These are phyloP conservation scores for Fusarium multiceps DNA, from an alignment of 2,329 filamentous ascomycete genomes.

Conservation along the genomic window DNA sequence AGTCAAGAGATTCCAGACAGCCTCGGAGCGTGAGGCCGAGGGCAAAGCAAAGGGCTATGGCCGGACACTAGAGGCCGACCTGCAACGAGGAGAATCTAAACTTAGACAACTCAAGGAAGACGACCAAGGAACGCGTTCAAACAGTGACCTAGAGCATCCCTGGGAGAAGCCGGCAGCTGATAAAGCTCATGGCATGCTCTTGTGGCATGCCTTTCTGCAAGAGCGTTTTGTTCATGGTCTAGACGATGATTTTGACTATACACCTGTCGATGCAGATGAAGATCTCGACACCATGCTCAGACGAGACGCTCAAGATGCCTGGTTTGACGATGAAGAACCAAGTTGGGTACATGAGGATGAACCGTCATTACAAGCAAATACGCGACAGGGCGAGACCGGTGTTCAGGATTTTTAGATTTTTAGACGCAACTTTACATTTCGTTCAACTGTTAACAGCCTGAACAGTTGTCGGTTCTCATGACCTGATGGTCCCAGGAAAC, in stretches of 20 bases:
- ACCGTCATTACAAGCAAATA: constrained; percentile 11
- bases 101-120: constrained; percentile 63
- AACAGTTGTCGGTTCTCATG: neutral
- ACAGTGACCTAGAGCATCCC: constrained; percentile 52
- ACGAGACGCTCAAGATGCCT: constrained; percentile 76
- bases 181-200: constrained; percentile 73
- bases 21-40: constrained; percentile 78
- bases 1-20: constrained; percentile 79
- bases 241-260: constrained; percentile 84
- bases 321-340: constrained; percentile 84
- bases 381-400: constrained; percentile 70
- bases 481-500: neutral
- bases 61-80: constrained; percentile 80
- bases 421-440: constrained; percentile 51
- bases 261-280: constrained; percentile 74
- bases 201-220: constrained; percentile 79
- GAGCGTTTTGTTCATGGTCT: constrained; percentile 79
- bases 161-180: constrained; percentile 48
- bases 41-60: constrained; percentile 81
- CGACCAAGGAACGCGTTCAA: constrained; percentile 10
- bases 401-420: constrained; percentile 77
- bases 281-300: constrained; percentile 73
- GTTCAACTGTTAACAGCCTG: neutral
- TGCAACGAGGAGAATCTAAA: constrained; percentile 81
- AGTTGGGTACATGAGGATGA: constrained; percentile 66